These are phyloP conservation scores for Lepiota brunneoincarnata DNA, from an alignment of 768 basidiomycete genomes.

Conservation along the genomic window DNA sequence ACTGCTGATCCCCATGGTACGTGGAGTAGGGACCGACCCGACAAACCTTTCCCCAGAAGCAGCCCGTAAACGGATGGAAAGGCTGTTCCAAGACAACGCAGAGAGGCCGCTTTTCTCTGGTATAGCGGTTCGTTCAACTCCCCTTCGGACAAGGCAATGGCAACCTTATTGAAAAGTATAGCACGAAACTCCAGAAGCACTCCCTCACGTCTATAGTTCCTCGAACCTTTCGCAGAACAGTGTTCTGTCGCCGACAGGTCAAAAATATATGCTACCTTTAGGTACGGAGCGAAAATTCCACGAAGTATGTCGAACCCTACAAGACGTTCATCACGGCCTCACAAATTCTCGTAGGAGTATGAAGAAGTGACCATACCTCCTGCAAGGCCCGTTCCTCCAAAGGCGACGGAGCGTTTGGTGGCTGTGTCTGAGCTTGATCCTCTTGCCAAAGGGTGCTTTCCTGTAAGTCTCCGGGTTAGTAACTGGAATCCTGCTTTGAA, in stretches of 20 bases:
- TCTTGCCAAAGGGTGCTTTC: constrained; percentile 79
- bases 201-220: constrained; percentile 85
- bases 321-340: not conserved
- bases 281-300: constrained; percentile 69
- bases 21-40: not conserved
- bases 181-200: constrained; percentile 47
- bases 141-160: not conserved
- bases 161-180: constrained; percentile 30
- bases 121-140: constrained; percentile 31
- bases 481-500: not conserved
- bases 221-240: constrained; percentile 62
- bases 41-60: constrained; percentile 22
- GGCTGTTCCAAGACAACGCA: constrained; percentile 57
- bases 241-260: constrained; percentile 69
- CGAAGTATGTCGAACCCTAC: constrained; percentile 48
- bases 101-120: constrained; percentile 63
- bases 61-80: constrained; percentile 62
- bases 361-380: constrained; percentile 93
- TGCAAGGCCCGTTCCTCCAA: constrained; percentile 72
- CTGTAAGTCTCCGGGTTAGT: constrained; percentile 43
- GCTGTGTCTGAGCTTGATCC: constrained; percentile 70
- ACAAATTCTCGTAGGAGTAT: constrained; percentile 53
- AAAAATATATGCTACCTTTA: constrained; percentile 76
- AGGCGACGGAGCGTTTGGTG: constrained; percentile 67
- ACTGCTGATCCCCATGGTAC: not conserved